Evolutionary conservation across 163 green algal species (phyloP).

Genomic region (Botryococcus braunii): DNA sequence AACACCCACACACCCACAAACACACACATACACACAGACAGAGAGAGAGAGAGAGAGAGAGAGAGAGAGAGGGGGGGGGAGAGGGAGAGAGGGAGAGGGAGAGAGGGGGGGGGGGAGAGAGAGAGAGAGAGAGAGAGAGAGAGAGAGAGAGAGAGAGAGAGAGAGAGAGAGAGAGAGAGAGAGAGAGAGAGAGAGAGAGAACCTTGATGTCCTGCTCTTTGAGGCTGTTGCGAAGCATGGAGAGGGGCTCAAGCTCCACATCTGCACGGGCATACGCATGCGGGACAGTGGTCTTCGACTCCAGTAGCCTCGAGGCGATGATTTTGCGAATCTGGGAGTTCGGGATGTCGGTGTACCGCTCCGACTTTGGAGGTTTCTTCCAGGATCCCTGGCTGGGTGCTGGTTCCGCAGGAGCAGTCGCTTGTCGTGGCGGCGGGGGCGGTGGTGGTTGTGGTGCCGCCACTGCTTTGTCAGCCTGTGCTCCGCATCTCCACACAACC

Average conservation of each 20-base stretch:
- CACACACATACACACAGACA: too few species aligned
- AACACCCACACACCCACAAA: too few species aligned
- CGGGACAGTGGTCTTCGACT: slow-evolving; percentile 71
- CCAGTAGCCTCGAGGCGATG: slow-evolving; percentile 58
- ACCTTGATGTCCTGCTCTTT: slow-evolving; percentile 46
- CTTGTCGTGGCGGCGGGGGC: slow-evolving; percentile 5
- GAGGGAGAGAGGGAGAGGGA: too few species aligned
- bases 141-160: too few species aligned
- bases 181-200: too few species aligned
- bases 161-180: too few species aligned
- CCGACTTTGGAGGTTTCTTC: slow-evolving; percentile 12
- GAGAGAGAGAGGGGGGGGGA: too few species aligned
- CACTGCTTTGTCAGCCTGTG: slow-evolving; percentile 2
- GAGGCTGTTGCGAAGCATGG: slow-evolving; percentile 44
- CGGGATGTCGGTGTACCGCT: slow-evolving; percentile 31
- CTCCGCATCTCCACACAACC: too few species aligned
- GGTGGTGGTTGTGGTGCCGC: slow-evolving; percentile 10
- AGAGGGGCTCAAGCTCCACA: slow-evolving; percentile 44
- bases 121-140: too few species aligned
- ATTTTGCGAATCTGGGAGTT: slow-evolving; percentile 53
- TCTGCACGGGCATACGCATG: slow-evolving; percentile 58
- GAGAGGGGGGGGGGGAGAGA: too few species aligned
- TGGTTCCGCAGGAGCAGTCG: neutral
- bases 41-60: too few species aligned
- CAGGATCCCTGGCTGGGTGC: slow-evolving; percentile 4